Base-by-base conservation (phyloP, 441 rosid species). In the Erodium chrysanthum region DNA sequence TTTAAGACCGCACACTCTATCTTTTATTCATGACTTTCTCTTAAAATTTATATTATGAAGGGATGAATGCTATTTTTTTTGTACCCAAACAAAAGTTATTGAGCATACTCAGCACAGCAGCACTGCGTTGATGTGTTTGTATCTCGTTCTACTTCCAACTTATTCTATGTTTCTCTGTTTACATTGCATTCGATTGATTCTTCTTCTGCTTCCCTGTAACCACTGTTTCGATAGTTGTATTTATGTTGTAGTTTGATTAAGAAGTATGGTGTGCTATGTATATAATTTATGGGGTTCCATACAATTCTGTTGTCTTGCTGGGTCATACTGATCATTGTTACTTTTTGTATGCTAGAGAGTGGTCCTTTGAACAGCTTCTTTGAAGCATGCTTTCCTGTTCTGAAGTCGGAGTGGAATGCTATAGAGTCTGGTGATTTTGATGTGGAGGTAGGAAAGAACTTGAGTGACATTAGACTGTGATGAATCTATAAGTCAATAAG, bases 401-500 rank as follows among this genome's bases (percentile, higher is more conserved):
- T 96, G 84, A 89, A 85, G 84, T 78, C 79, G 1, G 88, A 90
- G 71, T 92, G 97, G 98, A 84, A 81, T 76, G 79, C 66, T 75
- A 70, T 80, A 20, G 84, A 68, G 21, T 76, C 83, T 35, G 75
- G 71, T 73, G 83, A 75, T 62, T 64, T 73, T 74, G 75, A 79
- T 65, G 50, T 75, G 56, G 76, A 37, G 42, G 42, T 88, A 82
- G 40, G 61, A 31, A 22, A 46, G 42, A 42, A 27, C 27, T 73
- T 62, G 60, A 65, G 66, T 71, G 29, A 77, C 71, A 67, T 68
- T 68, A 23, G 63, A 37, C 64, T 73, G 70, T 68, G 5, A 46
- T 67, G 8, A 70, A 4, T 44, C 60, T 71, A 40, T 14, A 37
- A 8, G 61, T 40, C 58, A 37, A n/a, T 23, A 56, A 52, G 56